Base-by-base conservation (phyloP, 208 protist genomes). In the Lotmaria passim region DNA sequence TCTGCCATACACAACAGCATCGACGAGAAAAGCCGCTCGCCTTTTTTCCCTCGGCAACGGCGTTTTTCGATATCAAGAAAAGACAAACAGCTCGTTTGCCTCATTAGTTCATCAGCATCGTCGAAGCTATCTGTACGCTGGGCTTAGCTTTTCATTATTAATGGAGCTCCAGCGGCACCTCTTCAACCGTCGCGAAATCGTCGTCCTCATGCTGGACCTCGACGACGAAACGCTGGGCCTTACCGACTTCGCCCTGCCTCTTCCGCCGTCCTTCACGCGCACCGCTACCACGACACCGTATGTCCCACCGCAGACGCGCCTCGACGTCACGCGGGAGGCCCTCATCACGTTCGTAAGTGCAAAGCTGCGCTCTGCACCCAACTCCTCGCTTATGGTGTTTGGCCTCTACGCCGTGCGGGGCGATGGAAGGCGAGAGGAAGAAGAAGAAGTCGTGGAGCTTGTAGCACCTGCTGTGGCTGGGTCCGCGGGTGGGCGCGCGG, bases 201-300 rank as follows among this genome's bases (percentile, higher is more conserved):
- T 88, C 24, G 82, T 67, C 33, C 36, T 86, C 43, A 75, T 91
- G 61, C 28, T 88, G 3, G 86, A 86, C 56, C 64, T 88, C 56
- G 82, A 88, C 74, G 53, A 71, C 53, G 34, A 50, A 33, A 48
- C 69, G 3, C 12, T 71, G 1, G 7, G 21, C 7, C 31, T 48
- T 19, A 82, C 59, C 8, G 85, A 90, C 57, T 36, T 79, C 44
- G 85, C 75, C 0, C 65, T 83, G 26, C 81, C 75, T 2, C 28
- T 51, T 14, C 71, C 69, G 7, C 59, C 61, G 57, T 26, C 43
- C 28, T n/a, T 48, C 44, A 31, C 58, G 14, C 24, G n/a, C 6
- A 33, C 15, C 28, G 39, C 24, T 15, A n/a, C 24, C 10, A n/a
- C 34, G 14, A 7, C 28, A 14, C 44, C 34, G 39, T 76, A 75